Conservation (phyloP, 441 rosid species). For the Adansonia madagascariensis region DNA sequence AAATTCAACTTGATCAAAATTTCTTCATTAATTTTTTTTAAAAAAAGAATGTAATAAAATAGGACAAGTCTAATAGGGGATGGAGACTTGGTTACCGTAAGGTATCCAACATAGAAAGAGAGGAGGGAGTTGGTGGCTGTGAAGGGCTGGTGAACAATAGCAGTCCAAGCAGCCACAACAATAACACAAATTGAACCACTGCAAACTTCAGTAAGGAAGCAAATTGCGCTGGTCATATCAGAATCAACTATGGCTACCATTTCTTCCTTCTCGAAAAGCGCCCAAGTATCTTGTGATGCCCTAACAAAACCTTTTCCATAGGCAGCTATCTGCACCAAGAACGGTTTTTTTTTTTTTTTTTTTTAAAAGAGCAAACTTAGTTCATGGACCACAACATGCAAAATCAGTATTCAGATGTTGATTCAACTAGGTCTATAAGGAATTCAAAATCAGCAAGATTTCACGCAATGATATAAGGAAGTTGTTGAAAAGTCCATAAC, state of each 20-base stretch:
- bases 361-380: too few relatives aligned
- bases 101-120: constrained; percentile 79
- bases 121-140: constrained; percentile 78
- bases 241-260: constrained; percentile 73
- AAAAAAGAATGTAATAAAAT: neutral
- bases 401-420: neutral
- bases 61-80: neutral
- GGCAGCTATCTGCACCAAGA: constrained; percentile 67
- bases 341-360: too few relatives aligned
- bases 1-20: constrained; percentile 28
- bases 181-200: constrained; percentile 89
- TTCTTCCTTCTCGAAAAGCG: constrained; percentile 55
- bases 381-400: neutral
- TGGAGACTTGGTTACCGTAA: constrained; percentile 56
- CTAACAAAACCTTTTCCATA: constrained; percentile 90
- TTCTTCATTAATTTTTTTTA: neutral
- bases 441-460: neutral
- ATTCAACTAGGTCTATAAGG: neutral
- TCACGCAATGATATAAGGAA: neutral
- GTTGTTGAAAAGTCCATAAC: neutral
- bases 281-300: constrained; percentile 94
- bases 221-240: constrained; percentile 84
- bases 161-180: constrained; percentile 84
- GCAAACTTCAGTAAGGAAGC: constrained; percentile 91
- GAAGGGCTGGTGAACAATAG: constrained; percentile 55